These are phyloP conservation scores for Ascochyta koolunga DNA, from an alignment of 2,329 filamentous ascomycete genomes.

Conservation along the genomic window DNA sequence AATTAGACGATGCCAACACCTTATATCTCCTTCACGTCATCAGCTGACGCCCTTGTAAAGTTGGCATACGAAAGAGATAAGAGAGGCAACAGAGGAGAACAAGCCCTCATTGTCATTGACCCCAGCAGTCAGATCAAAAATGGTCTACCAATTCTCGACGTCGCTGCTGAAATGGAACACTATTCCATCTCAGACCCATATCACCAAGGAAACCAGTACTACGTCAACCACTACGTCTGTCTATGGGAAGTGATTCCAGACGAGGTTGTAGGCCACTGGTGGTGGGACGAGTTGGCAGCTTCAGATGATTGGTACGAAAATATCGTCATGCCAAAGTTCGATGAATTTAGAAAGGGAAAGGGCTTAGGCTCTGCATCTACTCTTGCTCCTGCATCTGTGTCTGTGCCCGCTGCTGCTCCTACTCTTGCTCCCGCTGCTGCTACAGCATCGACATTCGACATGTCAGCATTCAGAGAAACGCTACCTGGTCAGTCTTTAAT, in stretches of 20 bases:
- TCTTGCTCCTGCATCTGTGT: too few relatives aligned
- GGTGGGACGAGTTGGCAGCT: constrained; percentile 13
- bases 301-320: constrained; percentile 20
- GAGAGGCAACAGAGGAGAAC: background rate
- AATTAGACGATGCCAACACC: constrained; percentile 7
- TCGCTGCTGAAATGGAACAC: constrained; percentile 15
- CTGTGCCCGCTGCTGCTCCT: too few relatives aligned
- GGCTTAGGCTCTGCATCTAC: background rate
- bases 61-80: constrained; percentile 1
- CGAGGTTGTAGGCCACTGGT: constrained; percentile 20
- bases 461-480: background rate
- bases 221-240: constrained; percentile 23
- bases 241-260: constrained; percentile 24
- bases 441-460: background rate
- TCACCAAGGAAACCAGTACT: constrained; percentile 9
- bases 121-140: constrained; percentile 14
- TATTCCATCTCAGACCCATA: constrained; percentile 21
- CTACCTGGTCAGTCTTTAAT: background rate
- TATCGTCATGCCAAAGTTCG: constrained; percentile 14
- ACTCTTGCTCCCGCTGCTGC: background rate
- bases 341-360: background rate
- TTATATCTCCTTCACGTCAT: constrained; percentile 9
- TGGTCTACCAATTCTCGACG: constrained; percentile 21
- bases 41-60: background rate
- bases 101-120: constrained; percentile 19